Base-by-base conservation (phyloP, 768 basidiomycete genomes). In the Podaxis sp. region DNA sequence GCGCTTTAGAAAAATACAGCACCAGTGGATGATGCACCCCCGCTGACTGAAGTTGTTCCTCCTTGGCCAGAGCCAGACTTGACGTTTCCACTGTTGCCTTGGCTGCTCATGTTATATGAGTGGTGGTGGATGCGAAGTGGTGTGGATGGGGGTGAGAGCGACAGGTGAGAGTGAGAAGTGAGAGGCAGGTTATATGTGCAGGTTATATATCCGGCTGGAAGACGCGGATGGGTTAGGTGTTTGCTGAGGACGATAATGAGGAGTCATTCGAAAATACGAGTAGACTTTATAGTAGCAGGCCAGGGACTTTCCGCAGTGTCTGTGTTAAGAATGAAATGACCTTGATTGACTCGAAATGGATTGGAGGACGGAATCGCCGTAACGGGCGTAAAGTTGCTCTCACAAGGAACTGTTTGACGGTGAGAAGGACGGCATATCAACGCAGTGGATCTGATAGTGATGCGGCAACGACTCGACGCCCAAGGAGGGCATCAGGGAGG, bases 1-100 rank as follows among this genome's bases (percentile, higher is more conserved):
- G 19, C 17, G 38, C 8, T 41, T 78, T 72, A 88, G 76, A 88
- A 88, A 76, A 88, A 86, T 38, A 85, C 80, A 53, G 86, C 78
- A 49, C 81, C 85, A 29, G 76, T 80, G 17, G 78, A 72, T 43
- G 80, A 77, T 49, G 85, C 85, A 50, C 78, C 78, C 15, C 79
- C 79, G 60, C 79, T 79, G 59, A 87, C 80, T 12, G 79, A 77
- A 24, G 76, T 76, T 57, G 75, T 71, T 43, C 78, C 75, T 47
- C 76, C 73, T 63, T 69, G 62, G 38, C 52, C 67, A 67, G 63
- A 66, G 64, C 67, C 66, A 57, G 68, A 67, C 67, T 75, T 76
- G 63, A 73, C 74, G 61, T 74, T 71, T 54, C 76, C 74, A 55
- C 74, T 72, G 75, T 74, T 76, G 64, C 76, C 70, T 72, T 76